Percentiles rank a stretch among this genome's conserved stretches.
phyloP scores from a whole-genome alignment of 768 basidiomycete genomes.

The Serendipita sp. region DNA sequence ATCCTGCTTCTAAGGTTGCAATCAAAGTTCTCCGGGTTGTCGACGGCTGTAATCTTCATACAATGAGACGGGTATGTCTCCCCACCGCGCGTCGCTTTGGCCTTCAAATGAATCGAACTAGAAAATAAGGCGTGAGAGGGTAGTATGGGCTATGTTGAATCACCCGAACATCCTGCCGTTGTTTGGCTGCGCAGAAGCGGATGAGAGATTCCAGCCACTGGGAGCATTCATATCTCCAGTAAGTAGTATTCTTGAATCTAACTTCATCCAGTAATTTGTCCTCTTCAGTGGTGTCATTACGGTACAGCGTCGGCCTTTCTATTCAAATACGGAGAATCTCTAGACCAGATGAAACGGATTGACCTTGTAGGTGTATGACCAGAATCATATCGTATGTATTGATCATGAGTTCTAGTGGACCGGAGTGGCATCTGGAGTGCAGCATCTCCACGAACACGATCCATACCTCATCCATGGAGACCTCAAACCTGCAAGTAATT shows the following conservation, averaged over 20 bases:
- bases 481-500: too few species aligned
- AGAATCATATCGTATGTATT: neutral
- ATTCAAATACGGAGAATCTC: neutral
- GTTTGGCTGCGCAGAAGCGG: neutral
- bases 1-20: neutral
- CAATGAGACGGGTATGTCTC: neutral
- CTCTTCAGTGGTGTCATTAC: neutral
- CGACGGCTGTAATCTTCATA: neutral
- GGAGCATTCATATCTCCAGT: slow-evolving; percentile 1
- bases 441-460: too few species aligned
- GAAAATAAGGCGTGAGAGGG: neutral
- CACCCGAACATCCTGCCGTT: neutral
- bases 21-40: neutral
- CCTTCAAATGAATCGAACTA: neutral
- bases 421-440: neutral
- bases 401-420: neutral
- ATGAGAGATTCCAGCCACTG: neutral
- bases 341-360: neutral
- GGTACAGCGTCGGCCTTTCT: neutral
- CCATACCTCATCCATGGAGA: too few species aligned
- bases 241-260: neutral
- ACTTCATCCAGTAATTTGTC: neutral
- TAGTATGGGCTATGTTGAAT: neutral
- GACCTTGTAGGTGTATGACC: neutral
- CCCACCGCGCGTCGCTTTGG: neutral